phyloP scores from a whole-genome alignment of 2,329 filamentous ascomycete species.

The Claviceps lovelessii region DNA sequence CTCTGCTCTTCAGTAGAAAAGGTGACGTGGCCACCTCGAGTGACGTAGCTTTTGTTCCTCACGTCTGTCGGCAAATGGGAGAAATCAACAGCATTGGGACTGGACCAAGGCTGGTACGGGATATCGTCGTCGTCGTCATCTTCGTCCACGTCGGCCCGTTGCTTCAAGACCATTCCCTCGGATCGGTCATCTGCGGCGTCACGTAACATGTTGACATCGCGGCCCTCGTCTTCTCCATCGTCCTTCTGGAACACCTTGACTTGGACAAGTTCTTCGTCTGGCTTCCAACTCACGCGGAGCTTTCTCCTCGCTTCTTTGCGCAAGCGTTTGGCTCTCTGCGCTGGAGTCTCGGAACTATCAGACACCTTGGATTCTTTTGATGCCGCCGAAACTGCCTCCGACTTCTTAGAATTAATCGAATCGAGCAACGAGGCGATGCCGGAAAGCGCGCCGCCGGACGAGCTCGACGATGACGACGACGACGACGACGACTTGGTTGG shows the following conservation, averaged over 20 bases:
- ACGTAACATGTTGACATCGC: slow-evolving; percentile 52
- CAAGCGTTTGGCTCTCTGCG: slow-evolving; percentile 51
- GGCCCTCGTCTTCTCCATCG: slow-evolving; percentile 53
- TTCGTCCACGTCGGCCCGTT: slow-evolving; percentile 30
- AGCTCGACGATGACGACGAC: not conserved
- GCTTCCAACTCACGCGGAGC: slow-evolving; percentile 57
- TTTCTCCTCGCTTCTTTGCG: slow-evolving; percentile 59
- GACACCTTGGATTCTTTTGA: slow-evolving; percentile 35
- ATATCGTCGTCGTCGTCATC: slow-evolving; percentile 46
- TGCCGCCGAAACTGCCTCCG: slow-evolving; percentile 27
- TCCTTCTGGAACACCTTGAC: slow-evolving; percentile 59
- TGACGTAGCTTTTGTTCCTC: slow-evolving; percentile 35
- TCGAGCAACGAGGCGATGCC: slow-evolving; percentile 41
- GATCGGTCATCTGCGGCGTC: slow-evolving; percentile 60
- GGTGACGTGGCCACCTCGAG: slow-evolving; percentile 35
- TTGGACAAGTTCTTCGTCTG: slow-evolving; percentile 50
- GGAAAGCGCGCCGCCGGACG: slow-evolving; percentile 22
- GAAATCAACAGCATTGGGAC: slow-evolving; percentile 34
- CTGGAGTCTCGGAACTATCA: slow-evolving; percentile 48
- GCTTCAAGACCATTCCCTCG: slow-evolving; percentile 55
- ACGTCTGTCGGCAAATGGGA: slow-evolving; percentile 30
- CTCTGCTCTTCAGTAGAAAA: slow-evolving; percentile 43
- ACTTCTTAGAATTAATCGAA: slow-evolving; percentile 30
- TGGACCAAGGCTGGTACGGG: slow-evolving; percentile 37
- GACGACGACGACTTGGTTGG: slow-evolving; percentile 4